Base-by-base conservation (phyloP, 78 protist genomes). In the Mantamonas sphyraenae region DNA sequence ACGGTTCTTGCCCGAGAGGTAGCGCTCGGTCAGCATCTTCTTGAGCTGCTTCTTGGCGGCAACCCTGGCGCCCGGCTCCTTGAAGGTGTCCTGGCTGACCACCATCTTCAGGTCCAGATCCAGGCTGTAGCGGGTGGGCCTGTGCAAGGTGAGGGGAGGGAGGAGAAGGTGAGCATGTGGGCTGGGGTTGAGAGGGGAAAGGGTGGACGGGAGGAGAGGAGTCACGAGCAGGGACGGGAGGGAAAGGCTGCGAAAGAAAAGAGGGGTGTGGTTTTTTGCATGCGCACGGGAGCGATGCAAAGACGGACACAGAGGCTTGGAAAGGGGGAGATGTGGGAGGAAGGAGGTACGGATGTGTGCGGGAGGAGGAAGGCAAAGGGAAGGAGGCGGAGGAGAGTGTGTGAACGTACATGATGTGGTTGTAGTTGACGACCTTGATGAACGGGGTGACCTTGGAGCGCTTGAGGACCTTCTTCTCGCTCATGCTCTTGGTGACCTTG, bases 381-480 rank as follows among this genome's bases (percentile, higher is more conserved):
- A 19, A 99, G 96, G 71, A 99, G 98, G n/a, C n/a, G n/a, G n/a
- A n/a, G n/a, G n/a, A n/a, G n/a, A n/a, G n/a, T n/a, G n/a, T n/a
- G n/a, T n/a, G n/a, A n/a, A n/a, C n/a, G n/a, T n/a, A n/a, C 96
- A 97, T 83, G 75, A 97, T 28, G 91, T 97, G 99, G 80, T 73
- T 85, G 94, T 80, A 83, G 98, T 97, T 97, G 81, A 89, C 71
- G 51, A 84, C 71, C 85, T 93, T 93, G 73, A 96, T 74, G 93
- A 96, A 95, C 50, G 98, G 96, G 68, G 77, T 77, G 79, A 94
- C 74, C 58, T 69, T 30, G 45, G 95, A 83, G 60, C 97, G 77
- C 80, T 77, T 72, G 40, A 86, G 66, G 35, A 90, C 65, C 40
- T 56, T 33, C 81, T 90, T 87, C 85, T 84, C 55, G 71, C 64